These are phyloP conservation scores for Waltergamsia citrina DNA, from an alignment of 2,329 filamentous ascomycete species.

Conservation along the genomic window DNA sequence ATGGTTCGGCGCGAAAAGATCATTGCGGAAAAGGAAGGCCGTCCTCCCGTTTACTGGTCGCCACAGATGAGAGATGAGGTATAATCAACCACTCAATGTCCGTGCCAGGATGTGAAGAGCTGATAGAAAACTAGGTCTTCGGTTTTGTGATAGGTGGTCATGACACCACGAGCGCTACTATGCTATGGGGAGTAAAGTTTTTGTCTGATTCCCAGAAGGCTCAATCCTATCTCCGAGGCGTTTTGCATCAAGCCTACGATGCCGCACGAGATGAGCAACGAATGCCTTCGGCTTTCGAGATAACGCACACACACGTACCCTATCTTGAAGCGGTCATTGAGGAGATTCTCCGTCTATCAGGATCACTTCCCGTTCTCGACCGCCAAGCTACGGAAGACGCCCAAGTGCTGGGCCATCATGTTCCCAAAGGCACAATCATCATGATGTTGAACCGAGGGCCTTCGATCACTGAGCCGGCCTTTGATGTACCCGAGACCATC, in stretches of 20 bases:
- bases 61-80: conserved; percentile 18
- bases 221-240: conserved; percentile 12
- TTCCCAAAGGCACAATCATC: conserved; percentile 16
- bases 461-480: conserved; percentile 2
- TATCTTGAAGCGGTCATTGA: conserved; percentile 21
- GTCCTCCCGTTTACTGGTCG: conserved; percentile 14
- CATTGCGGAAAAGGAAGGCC: conserved; percentile 16
- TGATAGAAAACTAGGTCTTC: no score
- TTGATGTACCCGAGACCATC: conserved; percentile 6
- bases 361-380: conserved; percentile 5
- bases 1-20: conserved; percentile 21
- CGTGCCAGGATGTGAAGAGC: background rate
- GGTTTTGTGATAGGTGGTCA: conserved; percentile 20
- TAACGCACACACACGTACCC: conserved; percentile 11
- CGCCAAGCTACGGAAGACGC: conserved; percentile 11
- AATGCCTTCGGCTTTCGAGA: conserved; percentile 12
- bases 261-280: conserved; percentile 10
- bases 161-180: conserved; percentile 18
- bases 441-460: conserved; percentile 7
- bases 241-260: conserved; percentile 8
- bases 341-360: conserved; percentile 17
- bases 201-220: conserved; percentile 6
- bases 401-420: conserved; percentile 12
- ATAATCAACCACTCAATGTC: background rate
- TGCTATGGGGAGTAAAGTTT: conserved; percentile 16